Evolutionary conservation across 176 grass and related monocot species (phyloP), one percentile per base, ranked within the genome.

Genomic region (Carex myosuroides): DNA sequence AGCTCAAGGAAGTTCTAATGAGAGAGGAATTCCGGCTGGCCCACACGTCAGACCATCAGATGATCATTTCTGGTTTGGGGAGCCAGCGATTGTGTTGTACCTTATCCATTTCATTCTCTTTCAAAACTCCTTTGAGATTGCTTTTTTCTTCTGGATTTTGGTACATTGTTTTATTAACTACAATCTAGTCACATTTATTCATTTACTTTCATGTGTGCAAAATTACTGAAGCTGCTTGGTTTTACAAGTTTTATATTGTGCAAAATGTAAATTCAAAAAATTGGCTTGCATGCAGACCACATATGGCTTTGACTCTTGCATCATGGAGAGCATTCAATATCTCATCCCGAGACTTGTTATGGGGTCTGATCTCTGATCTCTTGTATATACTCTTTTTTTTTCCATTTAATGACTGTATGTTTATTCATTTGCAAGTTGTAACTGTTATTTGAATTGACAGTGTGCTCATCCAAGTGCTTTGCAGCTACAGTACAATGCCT

Each of bases 71-170:
- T 98, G 95, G 92, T 98, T 98, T 81, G 32, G 7, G 68, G 61
- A 77, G 9, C 92, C 95, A 79, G 59, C 21, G 8, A 86, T 98
- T 9, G 79, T 94, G 67, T 91, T 98, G 30, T 76, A 93, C 18
- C 7, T 95, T 71, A 98, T 98, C 44, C 95, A 93, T 83, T 98
- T 98, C 86, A 90, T 98, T 84, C 83, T 98, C 74, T 98, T 98
- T 89, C 95, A 98, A 79, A 98, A 98, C 83, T 91, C 91, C 46
- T 97, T 97, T 58, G 94, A 94, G 90, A 92, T 97, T 79, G 91
- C 85, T 7, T 93, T 94, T 82, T 98, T 94, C 91, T 85, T 94
- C 86, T 93, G 89, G 89, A 79, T 94, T 67, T 64, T 73, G 90
- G 95, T 98, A 92, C 18, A 74, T 73, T 87, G 39, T 79, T 8